Evolutionary conservation across 208 protist species (phyloP).

Genomic region (Acanthamoeba lenticulata): DNA sequence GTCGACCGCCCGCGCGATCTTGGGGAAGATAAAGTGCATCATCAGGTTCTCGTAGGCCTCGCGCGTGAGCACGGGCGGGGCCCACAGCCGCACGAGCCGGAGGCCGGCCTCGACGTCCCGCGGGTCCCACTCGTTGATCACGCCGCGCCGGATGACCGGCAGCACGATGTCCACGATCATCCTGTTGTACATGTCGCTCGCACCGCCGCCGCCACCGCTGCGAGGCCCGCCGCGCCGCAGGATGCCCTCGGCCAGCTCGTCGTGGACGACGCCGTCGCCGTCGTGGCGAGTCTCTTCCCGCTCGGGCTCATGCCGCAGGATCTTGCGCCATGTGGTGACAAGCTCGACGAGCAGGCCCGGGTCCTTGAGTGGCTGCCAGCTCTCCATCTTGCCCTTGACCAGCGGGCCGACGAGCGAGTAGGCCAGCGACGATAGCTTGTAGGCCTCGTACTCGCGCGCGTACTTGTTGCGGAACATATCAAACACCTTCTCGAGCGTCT

Average conservation of each 20-base stretch:
- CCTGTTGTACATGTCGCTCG: conserved; percentile 55
- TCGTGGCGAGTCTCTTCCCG: too few relatives aligned
- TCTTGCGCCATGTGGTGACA: conserved; percentile 11
- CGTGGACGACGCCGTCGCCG: not conserved
- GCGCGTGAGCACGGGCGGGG: conserved; percentile 1
- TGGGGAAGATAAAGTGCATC: conserved; percentile 66
- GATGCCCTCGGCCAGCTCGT: not conserved
- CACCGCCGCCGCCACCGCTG: too few relatives aligned
- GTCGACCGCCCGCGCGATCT: conserved; percentile 62
- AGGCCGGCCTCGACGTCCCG: not conserved
- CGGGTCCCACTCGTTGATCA: conserved; percentile 67
- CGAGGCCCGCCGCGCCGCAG: not conserved
- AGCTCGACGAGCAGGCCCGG: conserved; percentile 1
- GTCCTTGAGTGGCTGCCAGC: conserved; percentile 46
- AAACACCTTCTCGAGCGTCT: conserved; percentile 50
- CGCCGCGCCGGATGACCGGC: not conserved
- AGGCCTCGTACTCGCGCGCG: conserved; percentile 26
- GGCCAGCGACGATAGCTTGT: conserved; percentile 34
- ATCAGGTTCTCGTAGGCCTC: conserved; percentile 62
- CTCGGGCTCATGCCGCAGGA: not conserved
- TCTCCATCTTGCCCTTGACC: not conserved
- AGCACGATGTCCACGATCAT: conserved; percentile 64
- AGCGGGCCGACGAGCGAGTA: not conserved
- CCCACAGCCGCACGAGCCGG: not conserved
- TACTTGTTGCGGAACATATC: conserved; percentile 65